Evolutionary conservation across 106 monocot species (phyloP).

Genomic region (Apostasia ramifera): DNA sequence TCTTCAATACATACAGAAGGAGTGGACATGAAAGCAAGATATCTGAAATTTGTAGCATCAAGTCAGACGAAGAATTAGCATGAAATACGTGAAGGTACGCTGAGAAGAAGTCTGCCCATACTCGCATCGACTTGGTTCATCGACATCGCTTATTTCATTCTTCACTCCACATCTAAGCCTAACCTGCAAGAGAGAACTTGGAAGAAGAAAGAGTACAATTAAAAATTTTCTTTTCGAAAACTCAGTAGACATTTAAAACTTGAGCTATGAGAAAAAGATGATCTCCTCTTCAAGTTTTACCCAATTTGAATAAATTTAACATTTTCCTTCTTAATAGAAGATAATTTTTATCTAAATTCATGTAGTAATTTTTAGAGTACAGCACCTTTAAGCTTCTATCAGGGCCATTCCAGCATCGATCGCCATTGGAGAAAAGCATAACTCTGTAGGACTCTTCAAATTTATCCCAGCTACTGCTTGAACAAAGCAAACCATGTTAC

Average conservation of each 20-base stretch:
- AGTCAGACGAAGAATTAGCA: not conserved
- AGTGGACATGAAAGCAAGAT: constrained; percentile 65
- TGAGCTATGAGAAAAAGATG: no score
- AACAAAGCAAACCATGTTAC: not conserved
- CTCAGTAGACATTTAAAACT: not conserved
- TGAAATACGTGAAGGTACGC: not conserved
- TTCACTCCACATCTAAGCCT: constrained; percentile 93
- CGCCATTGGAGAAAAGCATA: constrained; percentile 79
- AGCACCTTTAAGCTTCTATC: constrained; percentile 88
- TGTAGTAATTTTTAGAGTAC: no score
- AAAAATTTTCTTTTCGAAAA: not conserved
- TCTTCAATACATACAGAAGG: constrained; percentile 74
- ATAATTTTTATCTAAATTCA: no score
- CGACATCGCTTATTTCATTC: constrained; percentile 79
- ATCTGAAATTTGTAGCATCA: constrained; percentile 37
- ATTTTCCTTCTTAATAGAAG: no score
- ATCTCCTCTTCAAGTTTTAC: no score
- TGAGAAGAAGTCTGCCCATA: constrained; percentile 26
- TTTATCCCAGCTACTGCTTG: constrained; percentile 81
- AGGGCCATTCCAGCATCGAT: constrained; percentile 98
- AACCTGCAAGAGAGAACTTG: constrained; percentile 47
- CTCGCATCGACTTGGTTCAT: constrained; percentile 99
- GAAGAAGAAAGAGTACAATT: constrained; percentile 4
- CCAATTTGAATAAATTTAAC: no score
- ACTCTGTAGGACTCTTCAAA: constrained; percentile 85